These are phyloP conservation scores for Chloroidium sp. DNA, from an alignment of 163 green algal species.

Conservation along the genomic window DNA sequence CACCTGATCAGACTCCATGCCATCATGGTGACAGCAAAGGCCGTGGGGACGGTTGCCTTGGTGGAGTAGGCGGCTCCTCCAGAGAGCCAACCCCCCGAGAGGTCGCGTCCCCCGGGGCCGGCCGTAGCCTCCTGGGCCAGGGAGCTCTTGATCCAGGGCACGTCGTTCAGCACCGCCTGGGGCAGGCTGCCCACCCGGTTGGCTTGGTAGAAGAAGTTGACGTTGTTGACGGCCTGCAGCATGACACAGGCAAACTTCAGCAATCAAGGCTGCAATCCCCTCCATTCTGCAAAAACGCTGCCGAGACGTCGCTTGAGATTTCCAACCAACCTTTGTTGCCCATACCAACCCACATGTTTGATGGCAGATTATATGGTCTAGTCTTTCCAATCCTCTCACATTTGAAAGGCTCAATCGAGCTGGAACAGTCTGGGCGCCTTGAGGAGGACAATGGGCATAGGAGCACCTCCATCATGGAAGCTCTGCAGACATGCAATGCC, in stretches of 20 bases:
- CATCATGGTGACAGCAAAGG: constrained; percentile 57
- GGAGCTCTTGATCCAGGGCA: constrained; percentile 26
- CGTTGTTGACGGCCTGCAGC: constrained; percentile 4
- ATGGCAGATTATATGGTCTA: too few species aligned
- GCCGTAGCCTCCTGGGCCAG: constrained; percentile 18
- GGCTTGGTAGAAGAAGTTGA: constrained; percentile 22
- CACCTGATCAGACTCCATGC: constrained; percentile 50
- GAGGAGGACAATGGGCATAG: not conserved
- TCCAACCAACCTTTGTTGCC: too few species aligned
- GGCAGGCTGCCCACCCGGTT: constrained; percentile 29
- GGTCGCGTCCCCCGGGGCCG: constrained; percentile 4
- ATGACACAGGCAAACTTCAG: too few species aligned
- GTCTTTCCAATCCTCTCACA: too few species aligned
- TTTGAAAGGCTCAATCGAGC: too few species aligned
- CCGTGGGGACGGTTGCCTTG: constrained; percentile 68
- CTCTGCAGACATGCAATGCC: not conserved
- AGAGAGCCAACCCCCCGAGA: constrained; percentile 32
- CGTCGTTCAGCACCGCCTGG: constrained; percentile 13
- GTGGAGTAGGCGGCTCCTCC: constrained; percentile 47
- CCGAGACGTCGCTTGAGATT: too few species aligned
- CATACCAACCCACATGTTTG: too few species aligned
- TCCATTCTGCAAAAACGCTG: too few species aligned
- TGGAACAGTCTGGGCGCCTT: too few species aligned
- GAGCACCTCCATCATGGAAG: not conserved
- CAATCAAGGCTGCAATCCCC: too few species aligned